Evolutionary conservation across 1,284 basidiomycete species (phyloP).

Genomic region (Coniferiporia weirii): DNA sequence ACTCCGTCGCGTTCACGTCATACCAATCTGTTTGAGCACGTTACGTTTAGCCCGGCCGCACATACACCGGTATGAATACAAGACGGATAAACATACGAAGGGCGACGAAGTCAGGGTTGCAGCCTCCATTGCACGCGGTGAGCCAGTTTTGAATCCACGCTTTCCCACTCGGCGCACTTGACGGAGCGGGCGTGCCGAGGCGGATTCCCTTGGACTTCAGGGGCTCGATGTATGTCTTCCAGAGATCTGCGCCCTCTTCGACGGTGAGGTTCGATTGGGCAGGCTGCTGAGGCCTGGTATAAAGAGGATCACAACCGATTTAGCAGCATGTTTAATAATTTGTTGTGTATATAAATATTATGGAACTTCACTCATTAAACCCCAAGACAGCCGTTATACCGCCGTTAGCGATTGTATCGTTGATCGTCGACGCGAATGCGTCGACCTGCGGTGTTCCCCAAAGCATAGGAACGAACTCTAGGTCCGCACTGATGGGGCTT

Average conservation of each 20-base stretch:
- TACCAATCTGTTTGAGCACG: conserved; percentile 30
- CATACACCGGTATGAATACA: background rate
- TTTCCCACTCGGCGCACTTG: conserved; percentile 34
- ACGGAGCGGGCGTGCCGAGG: conserved; percentile 39
- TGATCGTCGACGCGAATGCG: conserved; percentile 28
- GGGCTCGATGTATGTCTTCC: conserved; percentile 33
- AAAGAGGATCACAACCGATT: too few relatives aligned
- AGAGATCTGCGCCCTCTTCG: conserved; percentile 28
- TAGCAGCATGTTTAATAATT: too few relatives aligned
- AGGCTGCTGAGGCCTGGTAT: conserved; percentile 25
- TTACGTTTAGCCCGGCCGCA: background rate
- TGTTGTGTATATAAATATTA: background rate
- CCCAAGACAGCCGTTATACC: conserved; percentile 28
- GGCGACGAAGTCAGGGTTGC: conserved; percentile 40
- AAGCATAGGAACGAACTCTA: conserved; percentile 36
- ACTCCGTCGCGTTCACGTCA: conserved; percentile 33
- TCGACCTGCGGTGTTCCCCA: conserved; percentile 30
- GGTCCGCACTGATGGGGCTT: conserved; percentile 21
- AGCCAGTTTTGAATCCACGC: conserved; percentile 38
- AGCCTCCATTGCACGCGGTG: conserved; percentile 31
- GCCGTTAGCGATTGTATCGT: conserved; percentile 25
- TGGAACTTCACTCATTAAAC: conserved; percentile 30
- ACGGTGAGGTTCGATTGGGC: conserved; percentile 32
- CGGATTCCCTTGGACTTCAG: conserved; percentile 30
- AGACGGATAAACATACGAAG: conserved; percentile 27